Base-by-base conservation (phyloP, 2,329 filamentous ascomycete genomes). In the Sporothrix brasiliensis region DNA sequence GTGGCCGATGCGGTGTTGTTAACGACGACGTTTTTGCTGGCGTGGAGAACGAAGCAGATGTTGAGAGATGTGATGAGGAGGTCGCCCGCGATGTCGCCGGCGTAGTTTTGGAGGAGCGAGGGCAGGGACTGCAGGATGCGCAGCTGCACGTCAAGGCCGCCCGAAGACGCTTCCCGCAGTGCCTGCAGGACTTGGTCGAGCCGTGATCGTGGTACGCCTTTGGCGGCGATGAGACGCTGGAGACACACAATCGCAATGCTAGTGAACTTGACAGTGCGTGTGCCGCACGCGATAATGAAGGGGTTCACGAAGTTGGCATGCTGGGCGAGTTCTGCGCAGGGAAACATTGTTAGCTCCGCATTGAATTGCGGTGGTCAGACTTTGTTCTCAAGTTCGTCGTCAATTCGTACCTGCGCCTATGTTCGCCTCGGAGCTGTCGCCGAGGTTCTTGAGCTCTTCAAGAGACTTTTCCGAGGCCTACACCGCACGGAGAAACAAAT, bases 1-100 rank as follows among this genome's bases (percentile, higher is more conserved):
- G 95, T 98, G n/a, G 95, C 95, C 34, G 94, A 93, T 11, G 95
- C 95, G 0, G 96, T 98, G 76, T 96, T 96, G 77, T 94, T 96
- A 75, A 99, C 93, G 67, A 97, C 93, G 34, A 90, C 89, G 81
- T 94, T 96, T 81, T 97, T 98, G 79, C 92, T 95, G 70, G 89
- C 91, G 80, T 98, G 94, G 65, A 99, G 81, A 67, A 92, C 91
- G 72, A 95, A 95, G 81, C 95, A 98, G 77, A 97, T 92, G 78
- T 97, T 94, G 74, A 99, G 81, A 0, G 92, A 88, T 11, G 88
- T 92, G 39, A 93, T 91, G 52, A 99, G 85, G 47, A 97, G 83
- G 72, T 94, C 91, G 1, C 92, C 93, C 72, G 90, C 89, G 50
- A 99, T 83, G 70, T 97, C 91, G 49, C 86, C 85, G 0, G 92